A percentile compares a stretch with the other conserved stretches of the same genome.
phyloP scores from a whole-genome alignment of 768 basidiomycete genomes.

The Russula dissimulans region DNA sequence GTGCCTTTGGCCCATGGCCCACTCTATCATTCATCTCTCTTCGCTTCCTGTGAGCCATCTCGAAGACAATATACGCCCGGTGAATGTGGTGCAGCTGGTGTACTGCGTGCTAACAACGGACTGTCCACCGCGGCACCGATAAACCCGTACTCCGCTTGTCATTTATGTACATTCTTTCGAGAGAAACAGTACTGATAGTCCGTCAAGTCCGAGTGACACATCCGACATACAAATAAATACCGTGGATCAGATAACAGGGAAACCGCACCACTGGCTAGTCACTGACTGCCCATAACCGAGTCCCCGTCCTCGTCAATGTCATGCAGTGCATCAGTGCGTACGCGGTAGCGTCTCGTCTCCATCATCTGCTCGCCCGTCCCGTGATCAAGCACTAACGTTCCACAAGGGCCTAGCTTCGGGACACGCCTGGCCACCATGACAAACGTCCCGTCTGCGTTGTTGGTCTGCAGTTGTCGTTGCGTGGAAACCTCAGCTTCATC shows the following conservation, averaged over 20 bases:
- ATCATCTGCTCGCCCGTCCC: not conserved
- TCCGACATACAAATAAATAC: not conserved
- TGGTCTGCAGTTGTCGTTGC: not conserved
- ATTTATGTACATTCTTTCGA: no score
- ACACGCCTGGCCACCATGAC: not conserved
- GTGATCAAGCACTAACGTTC: slow-evolving; percentile 3
- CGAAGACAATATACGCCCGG: no score
- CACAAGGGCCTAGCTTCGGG: slow-evolving; percentile 1
- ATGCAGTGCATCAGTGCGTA: not conserved
- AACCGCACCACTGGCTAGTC: not conserved
- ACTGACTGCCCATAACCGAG: not conserved
- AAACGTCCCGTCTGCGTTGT: not conserved
- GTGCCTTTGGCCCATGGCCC: no score
- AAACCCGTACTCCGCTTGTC: no score
- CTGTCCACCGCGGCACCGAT: no score
- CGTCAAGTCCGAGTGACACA: not conserved
- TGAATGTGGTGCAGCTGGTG: no score
- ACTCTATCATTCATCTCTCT: no score
- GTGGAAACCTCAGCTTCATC: no score
- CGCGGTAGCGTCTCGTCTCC: not conserved
- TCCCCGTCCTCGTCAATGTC: not conserved
- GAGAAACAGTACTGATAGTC: no score
- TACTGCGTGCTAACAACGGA: no score
- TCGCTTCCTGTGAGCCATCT: no score
- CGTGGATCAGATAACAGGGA: not conserved